Evolutionary conservation across 306 rosid genomes (phyloP), one percentile per base, ranked within the genome.

Genomic region (Alnus rubra): DNA sequence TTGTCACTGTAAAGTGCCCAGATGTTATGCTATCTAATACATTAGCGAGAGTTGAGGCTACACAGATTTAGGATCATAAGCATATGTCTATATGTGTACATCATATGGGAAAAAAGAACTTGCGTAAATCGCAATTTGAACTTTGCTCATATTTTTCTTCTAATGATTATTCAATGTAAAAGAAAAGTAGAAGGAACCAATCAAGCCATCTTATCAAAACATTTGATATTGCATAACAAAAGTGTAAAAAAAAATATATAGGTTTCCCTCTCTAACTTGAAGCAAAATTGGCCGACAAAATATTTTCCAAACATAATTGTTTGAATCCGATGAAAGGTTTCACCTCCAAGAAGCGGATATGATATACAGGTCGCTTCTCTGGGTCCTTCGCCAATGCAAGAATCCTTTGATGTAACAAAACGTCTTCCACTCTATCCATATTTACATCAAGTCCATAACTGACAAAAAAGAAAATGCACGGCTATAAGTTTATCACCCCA

Each of bases 361-460:
- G 90, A 81, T 83, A 93, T 55, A 89, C 96, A 15, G 99, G 99
- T 60, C 98, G 94, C 88, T 93, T 96, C 79, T 86, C 89, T 9
- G 99, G 99, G 45, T 91, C 96, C 88, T 78, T 96, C 16, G 99
- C 99, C 81, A 88, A 76, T 77, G 83, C 87, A 83, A 96, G 98
- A 85, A 96, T 96, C 72, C 48, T 90, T 81, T 86, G 96, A 83
- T 96, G 99, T 77, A 96, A 71, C 80, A 93, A 73, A 86, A 96
- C 94, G 79, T 96, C 99, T 86, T 96, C 98, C 74, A 92, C 99
- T 89, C 89, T 89, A 49, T 96, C 99, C 75, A 93, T 82, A 89
- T 96, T 96, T 49, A 96, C 94, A 81, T 96, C 99, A 74, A 96
- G 92, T 78, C 93, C 97, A 75, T 96, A 96, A 88, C 99, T 96